These are phyloP conservation scores for Brassica carinata DNA, from an alignment of 345 rosid genomes.

Conservation along the genomic window DNA sequence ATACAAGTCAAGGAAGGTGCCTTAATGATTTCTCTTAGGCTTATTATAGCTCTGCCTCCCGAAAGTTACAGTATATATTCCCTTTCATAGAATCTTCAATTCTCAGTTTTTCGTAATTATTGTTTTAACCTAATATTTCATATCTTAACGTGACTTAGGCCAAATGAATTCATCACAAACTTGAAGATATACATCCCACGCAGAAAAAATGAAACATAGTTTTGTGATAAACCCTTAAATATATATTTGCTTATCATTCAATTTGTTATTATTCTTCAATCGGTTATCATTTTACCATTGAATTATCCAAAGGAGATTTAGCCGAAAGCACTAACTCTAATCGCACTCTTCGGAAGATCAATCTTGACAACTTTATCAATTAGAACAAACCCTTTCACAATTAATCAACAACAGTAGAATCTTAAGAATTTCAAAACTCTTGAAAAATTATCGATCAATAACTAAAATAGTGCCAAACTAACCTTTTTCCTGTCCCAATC, in stretches of 20 bases:
- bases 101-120: not conserved
- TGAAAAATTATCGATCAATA: not conserved
- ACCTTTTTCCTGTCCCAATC: too few species aligned
- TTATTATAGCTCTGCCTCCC: conserved; percentile 10
- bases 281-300: not conserved
- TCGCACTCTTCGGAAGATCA: not conserved
- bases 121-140: not conserved
- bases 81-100: conserved; percentile 7
- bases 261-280: too few species aligned
- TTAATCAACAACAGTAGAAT: not conserved
- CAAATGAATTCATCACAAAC: not conserved
- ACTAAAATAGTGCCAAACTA: too few species aligned
- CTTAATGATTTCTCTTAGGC: not conserved
- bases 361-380: not conserved
- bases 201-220: not conserved
- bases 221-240: not conserved
- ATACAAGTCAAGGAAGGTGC: conserved; percentile 19
- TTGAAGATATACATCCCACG: not conserved
- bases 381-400: not conserved
- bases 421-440: not conserved
- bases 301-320: not conserved
- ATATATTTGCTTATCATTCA: not conserved
- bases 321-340: not conserved
- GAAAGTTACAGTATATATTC: conserved; percentile 19
- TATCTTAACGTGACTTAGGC: not conserved